phyloP scores from a whole-genome alignment of 495 filamentous ascomycete species.

The Podospora pseudoanserina region DNA sequence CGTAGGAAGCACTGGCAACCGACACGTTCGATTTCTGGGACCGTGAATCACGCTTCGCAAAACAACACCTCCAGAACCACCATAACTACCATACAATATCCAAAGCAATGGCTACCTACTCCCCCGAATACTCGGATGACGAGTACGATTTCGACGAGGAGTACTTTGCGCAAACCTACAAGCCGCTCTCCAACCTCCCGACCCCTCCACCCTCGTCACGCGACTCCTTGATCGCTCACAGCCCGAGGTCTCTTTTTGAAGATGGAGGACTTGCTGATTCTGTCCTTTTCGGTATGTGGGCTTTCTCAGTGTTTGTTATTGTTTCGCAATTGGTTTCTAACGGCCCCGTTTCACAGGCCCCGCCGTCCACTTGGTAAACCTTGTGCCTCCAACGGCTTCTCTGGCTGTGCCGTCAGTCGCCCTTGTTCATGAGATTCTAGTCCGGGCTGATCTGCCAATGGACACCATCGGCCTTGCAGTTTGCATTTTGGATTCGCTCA shows the following conservation, averaged over 20 bases:
- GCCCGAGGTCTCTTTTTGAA: constrained; percentile 38
- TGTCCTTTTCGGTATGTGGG: constrained; percentile 44
- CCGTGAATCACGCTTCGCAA: constrained; percentile 19
- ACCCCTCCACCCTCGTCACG: constrained; percentile 54
- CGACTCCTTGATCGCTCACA: constrained; percentile 40
- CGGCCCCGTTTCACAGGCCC: constrained; percentile 38
- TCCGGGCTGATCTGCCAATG: constrained; percentile 46
- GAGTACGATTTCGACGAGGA: constrained; percentile 50
- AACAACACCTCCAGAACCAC: constrained; percentile 3
- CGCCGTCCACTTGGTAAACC: constrained; percentile 53
- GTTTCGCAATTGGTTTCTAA: constrained; percentile 4
- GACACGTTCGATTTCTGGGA: constrained; percentile 18
- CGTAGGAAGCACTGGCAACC: constrained; percentile 32
- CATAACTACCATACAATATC: not conserved
- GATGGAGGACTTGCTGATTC: constrained; percentile 42
- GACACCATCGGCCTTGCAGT: constrained; percentile 52
- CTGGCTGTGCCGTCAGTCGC: constrained; percentile 46
- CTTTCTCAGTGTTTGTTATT: not conserved
- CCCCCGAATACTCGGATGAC: constrained; percentile 40
- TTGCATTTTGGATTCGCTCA: constrained; percentile 54
- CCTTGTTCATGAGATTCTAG: constrained; percentile 50
- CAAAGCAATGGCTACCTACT: constrained; percentile 24
- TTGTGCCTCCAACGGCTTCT: constrained; percentile 52
- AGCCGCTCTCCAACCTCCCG: constrained; percentile 57
- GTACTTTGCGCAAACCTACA: constrained; percentile 55